Base-by-base conservation (phyloP, 2,329 filamentous ascomycete genomes). In the Aureobasidium lini region DNA sequence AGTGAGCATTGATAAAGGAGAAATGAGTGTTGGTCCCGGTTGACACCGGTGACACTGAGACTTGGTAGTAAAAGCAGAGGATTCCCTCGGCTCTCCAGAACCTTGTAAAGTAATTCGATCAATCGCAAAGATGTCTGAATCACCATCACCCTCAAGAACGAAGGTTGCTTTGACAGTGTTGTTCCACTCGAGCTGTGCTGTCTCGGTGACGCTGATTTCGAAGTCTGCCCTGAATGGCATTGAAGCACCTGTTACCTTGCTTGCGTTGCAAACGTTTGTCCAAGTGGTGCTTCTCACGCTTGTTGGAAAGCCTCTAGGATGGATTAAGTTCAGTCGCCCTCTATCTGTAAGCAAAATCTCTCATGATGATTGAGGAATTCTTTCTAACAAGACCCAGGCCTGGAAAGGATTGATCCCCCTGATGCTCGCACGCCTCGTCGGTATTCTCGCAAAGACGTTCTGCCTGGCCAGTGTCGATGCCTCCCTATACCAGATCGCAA, bases 81-180 rank as follows among this genome's bases (percentile, higher is more conserved):
- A 11, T 6, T 15, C 48, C 50, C 50, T 54, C 50, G 18, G 37
- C 37, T 23, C 15, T 18, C 28, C 28, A 29, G 23, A 37, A 42
- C 16, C 50, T 13, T 54, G 36, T 42, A 23, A 13, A 31, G 39
- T 43, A 37, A 36, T 15, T 13, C n/a, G 15, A 44, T 44, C 52
- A 46, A 23, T 56, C 31, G 11, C 23, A 39, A 37, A 56, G 7
- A 56, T 56, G 52, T 56, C 52, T 3, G 36, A 16, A 28, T 36
- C 52, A n/a, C 34, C 44, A 18, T 23, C 56, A 40, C 56, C 43
- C 15, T 49, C 56, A 42, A 32, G 56, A 23, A 44, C 56, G 16
- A 58, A 58, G 15, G 56, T 58, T 15, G 56, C 56, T 36, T 42
- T 58, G 37, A 58, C 56, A 23, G 46, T 58, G 42, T 6, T 58